These are phyloP conservation scores for Cyphellophora attinorum DNA, from an alignment of 2,329 filamentous ascomycete genomes.

Conservation along the genomic window DNA sequence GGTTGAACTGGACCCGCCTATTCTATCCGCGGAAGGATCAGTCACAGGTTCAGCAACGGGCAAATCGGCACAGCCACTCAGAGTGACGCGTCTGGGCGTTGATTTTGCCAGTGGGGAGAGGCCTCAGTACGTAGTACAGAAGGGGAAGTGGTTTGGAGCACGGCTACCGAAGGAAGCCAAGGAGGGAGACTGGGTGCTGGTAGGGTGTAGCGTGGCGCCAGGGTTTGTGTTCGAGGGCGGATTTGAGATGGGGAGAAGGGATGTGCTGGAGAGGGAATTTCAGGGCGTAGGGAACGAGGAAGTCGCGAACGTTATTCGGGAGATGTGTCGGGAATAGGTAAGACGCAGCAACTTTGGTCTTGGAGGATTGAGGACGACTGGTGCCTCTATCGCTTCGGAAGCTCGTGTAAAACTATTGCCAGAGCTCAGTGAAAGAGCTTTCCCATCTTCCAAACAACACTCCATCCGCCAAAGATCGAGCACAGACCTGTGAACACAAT, in stretches of 20 bases:
- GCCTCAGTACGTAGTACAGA: conserved; percentile 54
- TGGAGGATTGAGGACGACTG: too few relatives aligned
- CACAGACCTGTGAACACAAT: conserved; percentile 45
- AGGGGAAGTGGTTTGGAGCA: not conserved
- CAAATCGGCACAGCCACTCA: too few relatives aligned
- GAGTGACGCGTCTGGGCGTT: not conserved
- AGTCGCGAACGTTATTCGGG: too few relatives aligned
- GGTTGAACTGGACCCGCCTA: too few relatives aligned
- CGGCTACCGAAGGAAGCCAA: conserved; percentile 45
- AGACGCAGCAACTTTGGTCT: too few relatives aligned
- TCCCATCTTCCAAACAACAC: conserved; percentile 35
- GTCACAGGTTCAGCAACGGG: conserved; percentile 55
- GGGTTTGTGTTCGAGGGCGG: conserved; percentile 51
- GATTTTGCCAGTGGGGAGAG: conserved; percentile 49
- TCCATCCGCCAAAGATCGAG: conserved; percentile 41
- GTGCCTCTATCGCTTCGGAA: too few relatives aligned
- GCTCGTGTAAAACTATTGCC: too few relatives aligned
- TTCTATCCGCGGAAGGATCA: conserved; percentile 46
- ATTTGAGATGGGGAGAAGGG: conserved; percentile 6
- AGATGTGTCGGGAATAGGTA: too few relatives aligned
- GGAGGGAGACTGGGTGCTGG: conserved; percentile 52
- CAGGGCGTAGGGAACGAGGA: too few relatives aligned
- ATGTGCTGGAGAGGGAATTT: too few relatives aligned
- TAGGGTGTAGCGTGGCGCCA: conserved; percentile 57
- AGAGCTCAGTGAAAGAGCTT: conserved; percentile 11